Evolutionary conservation across 257 asterid genomes (phyloP), one percentile per base, ranked within the genome.

Genomic region (Forsythia suspensa): DNA sequence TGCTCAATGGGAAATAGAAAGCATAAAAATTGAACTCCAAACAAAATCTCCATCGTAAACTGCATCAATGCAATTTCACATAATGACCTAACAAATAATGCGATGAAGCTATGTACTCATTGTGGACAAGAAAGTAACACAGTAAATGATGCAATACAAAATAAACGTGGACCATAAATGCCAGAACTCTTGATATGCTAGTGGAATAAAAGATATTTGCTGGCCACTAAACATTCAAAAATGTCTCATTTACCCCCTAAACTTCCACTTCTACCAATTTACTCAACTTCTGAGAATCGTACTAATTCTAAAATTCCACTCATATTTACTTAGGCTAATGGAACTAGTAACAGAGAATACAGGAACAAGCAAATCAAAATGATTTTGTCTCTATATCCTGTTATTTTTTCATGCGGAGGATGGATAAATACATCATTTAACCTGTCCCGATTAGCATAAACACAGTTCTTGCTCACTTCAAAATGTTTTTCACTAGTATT

Each of bases 1-100:
- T 46, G 63, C 46, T 43, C 68, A 76, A 71, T 34, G 24, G 13
- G 76, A 37, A 77, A 57, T 38, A 84, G 40, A 48, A 39, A 51
- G 20, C 24, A 66, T 74, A 72, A 5, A 0, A 68, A 80, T 40
- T 8, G 63, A 71, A 81, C 36, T 55, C 44, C 34, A 44, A 36
- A 10, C 18, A 72, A 24, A 63, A 40, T 15, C 46, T 29, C 21
- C 4, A 43, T 21, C 63, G 12, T 2, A 44, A 72, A 24, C 21
- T 43, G 76, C 41, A 24, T 44, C 11, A 72, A 41, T 41, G 16
- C 40, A 57, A 38, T 37, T 59, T 16, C 8, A 68, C 68, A 75
- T 61, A 68, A 24, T 48, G 57, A 48, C 0, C n/a, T 34, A 29
- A 42, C 57, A 59, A 24, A 7, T 43, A n/a, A 21, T 2, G 36